These are phyloP conservation scores for Sugiyamaella lignohabitans DNA, from an alignment of 805 yeast species.

Conservation along the genomic window DNA sequence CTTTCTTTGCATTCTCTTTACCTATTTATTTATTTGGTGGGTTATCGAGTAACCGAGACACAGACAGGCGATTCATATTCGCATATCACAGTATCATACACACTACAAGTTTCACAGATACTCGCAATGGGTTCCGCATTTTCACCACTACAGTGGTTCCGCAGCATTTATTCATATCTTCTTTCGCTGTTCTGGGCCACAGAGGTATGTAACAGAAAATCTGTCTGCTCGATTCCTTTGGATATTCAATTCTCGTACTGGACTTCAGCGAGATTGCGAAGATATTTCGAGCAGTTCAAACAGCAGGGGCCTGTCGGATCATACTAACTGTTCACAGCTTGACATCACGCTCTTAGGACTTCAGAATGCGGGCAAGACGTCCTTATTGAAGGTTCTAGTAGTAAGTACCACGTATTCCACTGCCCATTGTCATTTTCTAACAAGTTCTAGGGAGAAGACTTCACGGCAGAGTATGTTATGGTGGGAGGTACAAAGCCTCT, in stretches of 20 bases:
- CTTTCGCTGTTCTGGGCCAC: slow-evolving; percentile 29
- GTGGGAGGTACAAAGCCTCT: no score
- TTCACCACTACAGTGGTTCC: slow-evolving; percentile 21
- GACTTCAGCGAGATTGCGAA: slow-evolving; percentile 5
- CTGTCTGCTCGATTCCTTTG: no score
- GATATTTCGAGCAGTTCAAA: slow-evolving; percentile 1
- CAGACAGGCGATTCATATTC: no score
- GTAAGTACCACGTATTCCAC: slow-evolving; percentile 18
- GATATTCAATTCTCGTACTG: not conserved
- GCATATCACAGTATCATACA: no score
- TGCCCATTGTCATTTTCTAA: not conserved
- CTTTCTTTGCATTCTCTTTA: no score
- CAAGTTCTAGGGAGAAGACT: slow-evolving; percentile 26
- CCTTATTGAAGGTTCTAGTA: slow-evolving; percentile 29
- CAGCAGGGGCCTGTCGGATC: slow-evolving; percentile 16
- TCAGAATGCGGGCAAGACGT: slow-evolving; percentile 36
- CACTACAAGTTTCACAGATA: no score
- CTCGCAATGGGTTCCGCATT: not conserved
- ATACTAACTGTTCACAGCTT: slow-evolving; percentile 21
- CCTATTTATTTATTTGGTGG: no score
- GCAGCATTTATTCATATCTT: slow-evolving; percentile 26
- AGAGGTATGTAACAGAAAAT: no score
- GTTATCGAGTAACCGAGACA: no score
- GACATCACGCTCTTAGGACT: slow-evolving; percentile 33
- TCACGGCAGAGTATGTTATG: slow-evolving; percentile 28